These are phyloP conservation scores for Bretziella fagacearum DNA, from an alignment of 2,329 filamentous ascomycete species.

Conservation along the genomic window DNA sequence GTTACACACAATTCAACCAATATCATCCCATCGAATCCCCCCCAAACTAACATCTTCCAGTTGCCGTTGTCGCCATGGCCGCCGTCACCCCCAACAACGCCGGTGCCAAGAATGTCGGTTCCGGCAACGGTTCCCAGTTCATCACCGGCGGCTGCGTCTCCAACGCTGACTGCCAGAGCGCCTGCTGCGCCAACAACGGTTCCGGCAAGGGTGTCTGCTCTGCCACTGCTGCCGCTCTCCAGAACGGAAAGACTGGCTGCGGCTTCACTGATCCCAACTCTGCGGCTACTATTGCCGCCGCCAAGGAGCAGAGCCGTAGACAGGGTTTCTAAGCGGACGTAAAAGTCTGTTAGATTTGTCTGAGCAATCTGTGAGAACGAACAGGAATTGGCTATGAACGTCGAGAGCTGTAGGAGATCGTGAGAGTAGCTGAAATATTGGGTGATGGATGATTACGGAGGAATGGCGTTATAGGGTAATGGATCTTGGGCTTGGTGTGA, in stretches of 20 bases:
- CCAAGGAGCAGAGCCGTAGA: constrained; percentile 12
- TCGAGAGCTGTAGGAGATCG: background rate
- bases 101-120: constrained; percentile 19
- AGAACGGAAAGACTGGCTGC: constrained; percentile 22
- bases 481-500: no score
- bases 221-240: constrained; percentile 18
- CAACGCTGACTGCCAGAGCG: constrained; percentile 19
- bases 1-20: constrained; percentile 11
- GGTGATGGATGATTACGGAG: no score
- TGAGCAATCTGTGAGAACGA: background rate
- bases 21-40: background rate
- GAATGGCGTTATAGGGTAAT: no score
- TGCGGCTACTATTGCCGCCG: constrained; percentile 11
- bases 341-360: background rate
- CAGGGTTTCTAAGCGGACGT: constrained; percentile 14
- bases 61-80: constrained; percentile 16
- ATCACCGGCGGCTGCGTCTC: constrained; percentile 21
- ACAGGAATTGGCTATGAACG: background rate
- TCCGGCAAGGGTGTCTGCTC: constrained; percentile 20
- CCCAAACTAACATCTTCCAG: constrained; percentile 10
- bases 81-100: constrained; percentile 18
- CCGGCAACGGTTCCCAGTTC: constrained; percentile 19
- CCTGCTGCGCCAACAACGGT: constrained; percentile 19
- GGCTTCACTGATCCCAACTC: constrained; percentile 19
- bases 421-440: background rate